Base-by-base conservation (phyloP, 2,329 filamentous ascomycete species). In the Aspergillus fijiensis region DNA sequence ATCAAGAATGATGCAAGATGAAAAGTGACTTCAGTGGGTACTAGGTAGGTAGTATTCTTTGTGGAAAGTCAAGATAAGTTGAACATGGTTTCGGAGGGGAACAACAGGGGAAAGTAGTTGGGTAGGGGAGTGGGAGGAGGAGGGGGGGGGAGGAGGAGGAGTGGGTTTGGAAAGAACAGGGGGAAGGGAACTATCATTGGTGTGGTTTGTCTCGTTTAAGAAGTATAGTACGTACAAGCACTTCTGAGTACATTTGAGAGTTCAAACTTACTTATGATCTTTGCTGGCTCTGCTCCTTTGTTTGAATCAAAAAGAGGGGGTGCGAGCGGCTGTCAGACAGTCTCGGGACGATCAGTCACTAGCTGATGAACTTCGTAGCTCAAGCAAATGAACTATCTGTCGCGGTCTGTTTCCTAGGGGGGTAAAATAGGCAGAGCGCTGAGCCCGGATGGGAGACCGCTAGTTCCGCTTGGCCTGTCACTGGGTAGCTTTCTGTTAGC, bases 271-370 rank as follows among this genome's bases (percentile, higher is more conserved):
- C 39, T 53, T 25, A n/a, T 53, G 33, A 16, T 50, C 7, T 49
- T 49, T 49, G 6, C 27, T 29, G 7, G 27, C n/a, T 23, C 33
- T n/a, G 35, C 49, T 23, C 49, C 14, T 57, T 39, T 49, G 12
- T 51, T 50, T 51, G 52, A 48, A 25, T 49, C 52, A n/a, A 19
- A 47, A 35, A 29, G 42, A 35, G 52, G 27, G 31, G 39, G 39
- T 45, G 14, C 39, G 42, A 48, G n/a, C 42, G 45, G 52, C 52
- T 55, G 52, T 55, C 52, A 55, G 51, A 27, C 10, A 53, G 39
- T 31, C 52, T 55, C 52, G 52, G 52, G 42, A 55, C 31, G 42
- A 48, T 55, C 52, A 48, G 42, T 55, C 52, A 55, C 45, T 55
- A 55, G 52, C 52, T 47, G 39, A 55, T 33, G 27, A 53, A 25